phyloP scores from a whole-genome alignment of 2,329 filamentous ascomycete genomes.

The Ceratocystis colombiana region DNA sequence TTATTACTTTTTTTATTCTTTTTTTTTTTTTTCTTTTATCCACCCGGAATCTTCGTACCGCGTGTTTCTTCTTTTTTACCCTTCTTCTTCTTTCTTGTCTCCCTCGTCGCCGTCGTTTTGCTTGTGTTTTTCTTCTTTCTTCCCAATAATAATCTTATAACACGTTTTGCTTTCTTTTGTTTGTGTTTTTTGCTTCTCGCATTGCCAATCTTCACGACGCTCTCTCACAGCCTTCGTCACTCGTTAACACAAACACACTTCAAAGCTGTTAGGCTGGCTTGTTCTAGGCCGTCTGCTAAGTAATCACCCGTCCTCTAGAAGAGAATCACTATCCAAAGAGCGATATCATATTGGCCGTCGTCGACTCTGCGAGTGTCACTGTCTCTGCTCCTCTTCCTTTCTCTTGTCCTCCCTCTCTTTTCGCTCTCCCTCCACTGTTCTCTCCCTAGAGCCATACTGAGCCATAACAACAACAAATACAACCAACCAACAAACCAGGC shows the following conservation, averaged over 20 bases:
- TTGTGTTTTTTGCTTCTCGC: background rate
- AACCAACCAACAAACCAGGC: background rate
- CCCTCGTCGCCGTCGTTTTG: background rate
- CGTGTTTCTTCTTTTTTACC: background rate
- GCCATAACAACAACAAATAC: background rate
- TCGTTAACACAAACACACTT: background rate
- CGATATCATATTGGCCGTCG: background rate
- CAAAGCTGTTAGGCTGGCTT: background rate
- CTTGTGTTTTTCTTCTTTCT: slow-evolving; percentile 1
- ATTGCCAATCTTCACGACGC: slow-evolving; percentile 4
- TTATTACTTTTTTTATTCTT: slow-evolving; percentile 9
- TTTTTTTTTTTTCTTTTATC: background rate
- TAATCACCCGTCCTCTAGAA: background rate
- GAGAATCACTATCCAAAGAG: too few relatives aligned
- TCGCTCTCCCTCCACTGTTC: too few relatives aligned
- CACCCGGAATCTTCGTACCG: too few relatives aligned
- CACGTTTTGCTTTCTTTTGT: slow-evolving; percentile 1
- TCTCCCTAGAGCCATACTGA: too few relatives aligned
- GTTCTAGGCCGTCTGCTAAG: background rate
- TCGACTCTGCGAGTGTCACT: background rate
- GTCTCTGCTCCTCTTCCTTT: too few relatives aligned
- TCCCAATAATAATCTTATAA: background rate
- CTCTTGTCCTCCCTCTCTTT: too few relatives aligned
- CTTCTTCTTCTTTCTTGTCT: background rate
- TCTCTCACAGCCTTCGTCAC: too few relatives aligned